Evolutionary conservation across 176 grass and related monocot genomes (phyloP).

Genomic region (Carex parvula): DNA sequence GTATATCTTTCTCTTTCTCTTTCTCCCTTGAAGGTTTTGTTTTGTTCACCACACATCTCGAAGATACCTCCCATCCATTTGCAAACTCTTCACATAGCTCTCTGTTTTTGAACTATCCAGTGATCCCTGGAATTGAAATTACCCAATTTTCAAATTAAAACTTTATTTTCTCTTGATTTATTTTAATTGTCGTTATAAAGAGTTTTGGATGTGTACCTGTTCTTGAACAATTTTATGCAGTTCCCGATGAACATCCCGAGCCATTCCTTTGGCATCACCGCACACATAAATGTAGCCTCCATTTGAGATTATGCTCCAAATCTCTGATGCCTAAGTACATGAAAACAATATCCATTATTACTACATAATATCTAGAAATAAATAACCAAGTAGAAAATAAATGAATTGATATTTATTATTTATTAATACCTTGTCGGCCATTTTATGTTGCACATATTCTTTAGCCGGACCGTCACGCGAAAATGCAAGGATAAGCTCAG

Average conservation of each 20-base stretch:
- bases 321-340: constrained; percentile 55
- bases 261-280: constrained; percentile 96
- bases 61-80: constrained; percentile 85
- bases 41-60: constrained; percentile 80
- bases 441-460: constrained; percentile 99
- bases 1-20: constrained; percentile 6
- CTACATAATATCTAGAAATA: not conserved
- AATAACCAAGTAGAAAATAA: not conserved
- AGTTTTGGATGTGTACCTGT: constrained; percentile 38
- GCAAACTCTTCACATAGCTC: constrained; percentile 75
- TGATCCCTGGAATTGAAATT: constrained; percentile 41
- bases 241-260: constrained; percentile 79
- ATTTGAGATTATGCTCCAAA: constrained; percentile 64
- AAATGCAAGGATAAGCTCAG: constrained; percentile 78
- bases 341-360: not conserved
- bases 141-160: constrained; percentile 9
- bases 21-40: not conserved
- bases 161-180: not conserved
- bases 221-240: constrained; percentile 88
- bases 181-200: not conserved
- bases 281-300: constrained; percentile 92
- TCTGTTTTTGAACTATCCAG: constrained; percentile 86
- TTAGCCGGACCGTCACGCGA: constrained; percentile 71
- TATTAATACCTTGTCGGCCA: constrained; percentile 61
- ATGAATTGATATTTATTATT: not conserved